Evolutionary conservation across 1,284 basidiomycete genomes (phyloP).

Genomic region (Lignosus rhinocerotis): DNA sequence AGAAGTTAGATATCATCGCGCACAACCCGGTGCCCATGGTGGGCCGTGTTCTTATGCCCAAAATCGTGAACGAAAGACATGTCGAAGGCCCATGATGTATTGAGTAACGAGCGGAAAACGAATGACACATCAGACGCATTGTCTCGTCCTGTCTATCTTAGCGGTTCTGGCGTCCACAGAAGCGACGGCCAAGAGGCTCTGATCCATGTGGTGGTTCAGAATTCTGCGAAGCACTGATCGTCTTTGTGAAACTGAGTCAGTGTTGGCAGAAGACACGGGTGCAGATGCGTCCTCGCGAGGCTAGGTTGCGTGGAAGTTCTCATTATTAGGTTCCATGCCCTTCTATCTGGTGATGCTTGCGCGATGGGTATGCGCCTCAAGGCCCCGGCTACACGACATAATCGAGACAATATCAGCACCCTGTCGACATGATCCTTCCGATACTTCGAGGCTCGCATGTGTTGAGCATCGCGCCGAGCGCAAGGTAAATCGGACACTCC

Average conservation of each 20-base stretch:
- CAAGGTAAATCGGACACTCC: too few relatives aligned
- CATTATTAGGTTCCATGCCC: not conserved
- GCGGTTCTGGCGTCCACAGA: constrained; percentile 2
- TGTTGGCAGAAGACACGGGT: not conserved
- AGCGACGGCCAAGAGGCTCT: constrained; percentile 3
- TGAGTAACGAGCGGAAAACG: constrained; percentile 8
- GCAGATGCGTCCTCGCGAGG: not conserved
- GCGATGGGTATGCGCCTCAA: constrained; percentile 5
- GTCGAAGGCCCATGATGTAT: not conserved
- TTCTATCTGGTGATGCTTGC: not conserved
- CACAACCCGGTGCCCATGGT: constrained; percentile 4
- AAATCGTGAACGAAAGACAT: constrained; percentile 5
- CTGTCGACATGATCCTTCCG: constrained; percentile 13
- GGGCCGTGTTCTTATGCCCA: not conserved
- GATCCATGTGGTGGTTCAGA: constrained; percentile 13
- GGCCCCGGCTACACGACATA: not conserved
- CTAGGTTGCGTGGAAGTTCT: not conserved
- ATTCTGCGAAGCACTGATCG: not conserved
- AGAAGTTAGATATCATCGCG: not conserved
- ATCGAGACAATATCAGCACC: not conserved
- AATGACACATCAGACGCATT: constrained; percentile 5
- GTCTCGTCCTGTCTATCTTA: constrained; percentile 12
- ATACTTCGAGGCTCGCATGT: not conserved
- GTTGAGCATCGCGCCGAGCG: too few relatives aligned
- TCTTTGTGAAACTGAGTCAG: constrained; percentile 4